Conservation (phyloP, 257 asterid genomes). For the Plectranthus barbatus region DNA sequence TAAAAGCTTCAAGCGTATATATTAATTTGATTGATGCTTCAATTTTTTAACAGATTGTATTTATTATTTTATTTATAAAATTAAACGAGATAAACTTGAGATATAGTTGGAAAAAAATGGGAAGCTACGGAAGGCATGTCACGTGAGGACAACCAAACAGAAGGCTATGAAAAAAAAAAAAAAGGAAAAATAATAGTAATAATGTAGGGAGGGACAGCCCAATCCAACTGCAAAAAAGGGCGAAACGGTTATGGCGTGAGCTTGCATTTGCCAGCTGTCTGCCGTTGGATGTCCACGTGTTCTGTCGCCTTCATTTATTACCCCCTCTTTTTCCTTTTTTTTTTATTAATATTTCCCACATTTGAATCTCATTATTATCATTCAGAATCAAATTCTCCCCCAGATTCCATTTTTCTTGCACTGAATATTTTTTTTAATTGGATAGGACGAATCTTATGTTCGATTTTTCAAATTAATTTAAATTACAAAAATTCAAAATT, state of each 20-base stretch:
- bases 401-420: no score
- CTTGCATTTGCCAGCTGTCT: constrained; percentile 19
- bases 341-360: neutral
- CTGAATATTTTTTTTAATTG: no score
- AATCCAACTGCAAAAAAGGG: constrained; percentile 8
- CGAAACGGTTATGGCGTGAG: constrained; percentile 18
- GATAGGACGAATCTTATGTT: no score
- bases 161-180: neutral
- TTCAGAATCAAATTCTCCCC: neutral
- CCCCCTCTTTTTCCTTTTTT: neutral
- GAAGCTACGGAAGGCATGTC: constrained; percentile 1
- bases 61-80: no score
- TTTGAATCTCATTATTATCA: neutral
- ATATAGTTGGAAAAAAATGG: no score
- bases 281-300: constrained; percentile 18
- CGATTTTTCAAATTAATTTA: no score
- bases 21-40: no score
- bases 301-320: constrained; percentile 2
- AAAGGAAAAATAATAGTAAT: neutral
- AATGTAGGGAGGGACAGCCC: neutral
- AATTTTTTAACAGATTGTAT: no score
- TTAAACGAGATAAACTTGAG: no score
- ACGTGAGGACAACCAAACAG: constrained; percentile 5
- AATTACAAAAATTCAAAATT: no score
- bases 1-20: no score